Evolutionary conservation across 306 rosid genomes (phyloP).

Genomic region (Cyamopsis tetragonoloba): DNA sequence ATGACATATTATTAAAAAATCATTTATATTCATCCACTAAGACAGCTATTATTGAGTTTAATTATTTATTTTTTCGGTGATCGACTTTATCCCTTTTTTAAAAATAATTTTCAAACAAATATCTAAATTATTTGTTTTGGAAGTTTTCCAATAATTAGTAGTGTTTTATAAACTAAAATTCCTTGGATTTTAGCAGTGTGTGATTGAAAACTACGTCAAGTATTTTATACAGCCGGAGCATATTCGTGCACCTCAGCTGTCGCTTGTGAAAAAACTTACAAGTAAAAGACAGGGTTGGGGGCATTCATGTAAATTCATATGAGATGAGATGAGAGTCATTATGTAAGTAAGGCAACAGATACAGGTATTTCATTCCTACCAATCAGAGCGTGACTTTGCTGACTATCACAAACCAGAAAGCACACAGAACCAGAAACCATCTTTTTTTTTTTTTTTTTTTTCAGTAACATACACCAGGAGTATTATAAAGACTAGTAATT

Average conservation of each 20-base stretch:
- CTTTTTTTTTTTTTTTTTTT: too few species aligned
- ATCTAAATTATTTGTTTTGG: background rate
- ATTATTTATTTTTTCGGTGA: background rate
- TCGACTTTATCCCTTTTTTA: too few species aligned
- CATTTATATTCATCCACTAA: background rate
- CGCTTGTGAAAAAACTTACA: background rate
- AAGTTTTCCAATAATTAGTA: background rate
- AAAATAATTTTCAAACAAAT: background rate
- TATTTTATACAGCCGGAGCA: too few species aligned
- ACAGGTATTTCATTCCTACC: background rate
- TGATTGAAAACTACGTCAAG: too few species aligned
- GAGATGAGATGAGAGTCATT: background rate
- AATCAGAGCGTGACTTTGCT: slow-evolving; percentile 33
- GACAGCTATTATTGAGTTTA: background rate
- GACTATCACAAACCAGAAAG: slow-evolving; percentile 9
- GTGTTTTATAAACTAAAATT: too few species aligned
- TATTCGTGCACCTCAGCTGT: background rate
- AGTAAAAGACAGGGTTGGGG: background rate
- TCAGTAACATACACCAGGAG: too few species aligned
- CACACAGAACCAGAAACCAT: slow-evolving; percentile 17
- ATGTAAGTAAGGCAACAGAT: background rate
- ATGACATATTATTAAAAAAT: background rate
- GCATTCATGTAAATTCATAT: background rate
- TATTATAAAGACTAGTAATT: too few species aligned
- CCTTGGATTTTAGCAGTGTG: too few species aligned